Evolutionary conservation across 129 eudicot genomes (phyloP).

Genomic region (Tagetes patula): DNA sequence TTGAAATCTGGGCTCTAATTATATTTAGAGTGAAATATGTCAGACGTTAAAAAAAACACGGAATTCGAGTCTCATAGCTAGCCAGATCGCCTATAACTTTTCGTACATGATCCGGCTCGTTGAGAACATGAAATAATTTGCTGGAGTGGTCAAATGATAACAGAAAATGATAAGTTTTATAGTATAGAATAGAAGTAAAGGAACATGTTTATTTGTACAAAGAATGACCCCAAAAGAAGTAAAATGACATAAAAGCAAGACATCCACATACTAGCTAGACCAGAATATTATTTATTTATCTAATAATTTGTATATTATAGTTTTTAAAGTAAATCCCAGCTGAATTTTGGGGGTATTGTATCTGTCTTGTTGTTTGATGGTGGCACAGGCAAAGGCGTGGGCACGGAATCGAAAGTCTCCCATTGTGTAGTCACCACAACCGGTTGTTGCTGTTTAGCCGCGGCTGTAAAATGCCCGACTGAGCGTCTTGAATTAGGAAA

Average conservation of each 20-base stretch:
- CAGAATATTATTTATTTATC: slow-evolving; percentile 7
- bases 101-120: too few species aligned
- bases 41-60: too few species aligned
- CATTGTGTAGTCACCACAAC: slow-evolving; percentile 93
- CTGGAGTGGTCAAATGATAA: not conserved
- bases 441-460: slow-evolving; percentile 29
- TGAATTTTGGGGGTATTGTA: slow-evolving; percentile 47
- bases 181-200: not conserved
- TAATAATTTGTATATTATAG: not conserved
- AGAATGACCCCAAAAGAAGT: not conserved
- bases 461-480: slow-evolving; percentile 27
- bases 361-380: slow-evolving; percentile 33
- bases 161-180: not conserved
- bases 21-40: too few species aligned
- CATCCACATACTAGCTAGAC: slow-evolving; percentile 41
- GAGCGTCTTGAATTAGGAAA: slow-evolving; percentile 55
- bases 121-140: not conserved
- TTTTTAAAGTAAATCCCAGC: slow-evolving; percentile 39
- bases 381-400: slow-evolving; percentile 33
- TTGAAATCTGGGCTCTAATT: too few species aligned
- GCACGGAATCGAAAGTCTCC: slow-evolving; percentile 82
- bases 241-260: not conserved
- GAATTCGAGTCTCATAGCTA: too few species aligned
- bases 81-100: too few species aligned
- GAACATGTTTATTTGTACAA: not conserved